Evolutionary conservation across 345 rosid genomes (phyloP), one percentile per base, ranked within the genome.

Genomic region (Mangifera indica): DNA sequence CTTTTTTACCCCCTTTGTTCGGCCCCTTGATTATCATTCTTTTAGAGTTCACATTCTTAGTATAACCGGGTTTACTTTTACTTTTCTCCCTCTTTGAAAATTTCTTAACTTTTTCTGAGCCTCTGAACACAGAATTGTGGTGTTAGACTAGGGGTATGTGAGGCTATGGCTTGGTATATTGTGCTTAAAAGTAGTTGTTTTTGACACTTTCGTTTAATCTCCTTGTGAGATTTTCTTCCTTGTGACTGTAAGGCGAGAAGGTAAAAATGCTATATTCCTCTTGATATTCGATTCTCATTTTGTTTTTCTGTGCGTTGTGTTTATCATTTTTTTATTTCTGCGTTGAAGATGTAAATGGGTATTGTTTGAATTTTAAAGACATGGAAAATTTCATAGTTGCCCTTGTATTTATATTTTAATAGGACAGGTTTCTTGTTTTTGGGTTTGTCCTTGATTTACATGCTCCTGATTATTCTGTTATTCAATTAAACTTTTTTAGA

Each of bases 391-490:
- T 72, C 59, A 42, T 53, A 10, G 51, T 42, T 56, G 7, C 13
- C 29, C 69, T 52, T 67, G 58, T 61, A n/a, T 54, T 62, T 57
- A 53, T 55, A 59, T 45, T 20, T 32, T 71, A 55, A 42, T 48
- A 63, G 25, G 81, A 66, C 75, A 69, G 49, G 69, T 48, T 84
- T 84, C 83, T 73, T 87, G 78, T 75, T 75, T 81, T 45, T 45
- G 72, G 72, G 49, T 75, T 51, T 72, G 54, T 66, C 68, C 14
- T 75, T 71, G 68, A 22, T 76, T 42, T 73, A 13, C 53, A 54
- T 77, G 78, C 66, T 76, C 68, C 71, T 72, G 71, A n/a, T 63
- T 70, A 72, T 56, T 69, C 61, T 58, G 71, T 34, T 76, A 74
- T 63, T 42, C 44, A 49, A 63, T 51, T 49, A 66, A 69, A 67